Percentiles rank a stretch among this genome's conserved stretches.
phyloP scores from a whole-genome alignment of 208 protist genomes.

The Endotrypanum monterogeii region DNA sequence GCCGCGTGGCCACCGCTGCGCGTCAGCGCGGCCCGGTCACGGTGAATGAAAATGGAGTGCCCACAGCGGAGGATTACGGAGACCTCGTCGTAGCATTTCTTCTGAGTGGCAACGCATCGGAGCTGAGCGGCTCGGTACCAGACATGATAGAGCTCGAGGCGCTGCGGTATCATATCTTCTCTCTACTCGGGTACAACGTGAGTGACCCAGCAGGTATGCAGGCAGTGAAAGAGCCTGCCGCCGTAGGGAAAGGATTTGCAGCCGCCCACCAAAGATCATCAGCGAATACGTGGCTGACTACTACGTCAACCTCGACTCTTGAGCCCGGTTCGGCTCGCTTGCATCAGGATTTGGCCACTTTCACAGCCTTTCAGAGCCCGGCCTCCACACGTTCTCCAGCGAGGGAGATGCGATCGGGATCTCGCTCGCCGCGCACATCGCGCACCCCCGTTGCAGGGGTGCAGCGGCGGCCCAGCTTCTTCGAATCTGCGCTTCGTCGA shows the following conservation, averaged over 20 bases:
- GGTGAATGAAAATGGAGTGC: conserved; percentile 33
- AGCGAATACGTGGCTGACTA: neutral
- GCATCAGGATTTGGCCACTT: conserved; percentile 11
- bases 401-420: neutral
- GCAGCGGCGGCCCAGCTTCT: conserved; percentile 28
- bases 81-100: conserved; percentile 80
- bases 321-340: conserved; percentile 1
- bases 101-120: conserved; percentile 51
- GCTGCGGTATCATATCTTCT: conserved; percentile 81
- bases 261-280: neutral
- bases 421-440: conserved; percentile 3
- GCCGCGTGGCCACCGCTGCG: conserved; percentile 15
- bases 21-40: conserved; percentile 18
- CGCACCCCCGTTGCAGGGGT: conserved; percentile 6
- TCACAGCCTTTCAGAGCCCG: conserved; percentile 19
- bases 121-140: conserved; percentile 58
- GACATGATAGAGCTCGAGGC: conserved; percentile 77
- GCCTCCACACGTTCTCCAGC: neutral
- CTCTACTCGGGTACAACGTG: conserved; percentile 58
- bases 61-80: conserved; percentile 57
- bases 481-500: conserved; percentile 26
- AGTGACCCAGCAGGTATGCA: conserved; percentile 43
- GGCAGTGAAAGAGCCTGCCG: conserved; percentile 11
- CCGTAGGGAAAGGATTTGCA: neutral
- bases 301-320: neutral